Evolutionary conservation across 371 early-diverging fungal species (phyloP).

Genomic region (Mucor plumbeus): DNA sequence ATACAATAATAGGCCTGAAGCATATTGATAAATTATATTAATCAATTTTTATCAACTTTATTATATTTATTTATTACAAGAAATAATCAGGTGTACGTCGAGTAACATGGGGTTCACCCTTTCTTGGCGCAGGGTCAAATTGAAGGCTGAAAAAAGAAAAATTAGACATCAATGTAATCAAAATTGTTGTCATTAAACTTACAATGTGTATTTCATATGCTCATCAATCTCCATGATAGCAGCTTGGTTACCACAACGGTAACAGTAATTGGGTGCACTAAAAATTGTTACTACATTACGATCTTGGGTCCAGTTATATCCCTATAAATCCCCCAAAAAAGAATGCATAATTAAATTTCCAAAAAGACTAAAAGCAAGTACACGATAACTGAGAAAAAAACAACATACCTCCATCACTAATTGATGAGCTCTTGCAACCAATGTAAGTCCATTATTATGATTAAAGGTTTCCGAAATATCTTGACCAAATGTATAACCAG

Average conservation of each 20-base stretch:
- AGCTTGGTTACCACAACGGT: slow-evolving; percentile 99
- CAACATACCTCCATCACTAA: slow-evolving; percentile 71
- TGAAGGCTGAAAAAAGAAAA: slow-evolving; percentile 71
- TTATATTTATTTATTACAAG: slow-evolving; percentile 64
- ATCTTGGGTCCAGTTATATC: slow-evolving; percentile 98
- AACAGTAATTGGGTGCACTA: slow-evolving; percentile 99
- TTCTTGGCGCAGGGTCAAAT: slow-evolving; percentile 98
- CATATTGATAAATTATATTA: too few relatives aligned
- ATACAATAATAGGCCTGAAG: too few relatives aligned
- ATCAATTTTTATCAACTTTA: not conserved
- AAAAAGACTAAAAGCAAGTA: not conserved
- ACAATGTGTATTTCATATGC: slow-evolving; percentile 91
- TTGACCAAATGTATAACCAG: slow-evolving; percentile 99
- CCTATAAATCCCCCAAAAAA: slow-evolving; percentile 44
- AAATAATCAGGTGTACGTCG: slow-evolving; percentile 99
- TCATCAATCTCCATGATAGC: slow-evolving; percentile 97
- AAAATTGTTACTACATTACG: slow-evolving; percentile 99
- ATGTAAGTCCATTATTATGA: slow-evolving; percentile 92
- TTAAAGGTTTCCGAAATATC: slow-evolving; percentile 98
- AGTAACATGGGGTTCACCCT: slow-evolving; percentile 98
- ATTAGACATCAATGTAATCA: not conserved
- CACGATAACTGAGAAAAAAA: not conserved
- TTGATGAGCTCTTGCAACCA: slow-evolving; percentile 98
- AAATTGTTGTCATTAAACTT: slow-evolving; percentile 31
- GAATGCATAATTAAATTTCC: not conserved